These are phyloP conservation scores for Xylariaceae sp. DNA, from an alignment of 2,329 filamentous ascomycete genomes.

Conservation along the genomic window DNA sequence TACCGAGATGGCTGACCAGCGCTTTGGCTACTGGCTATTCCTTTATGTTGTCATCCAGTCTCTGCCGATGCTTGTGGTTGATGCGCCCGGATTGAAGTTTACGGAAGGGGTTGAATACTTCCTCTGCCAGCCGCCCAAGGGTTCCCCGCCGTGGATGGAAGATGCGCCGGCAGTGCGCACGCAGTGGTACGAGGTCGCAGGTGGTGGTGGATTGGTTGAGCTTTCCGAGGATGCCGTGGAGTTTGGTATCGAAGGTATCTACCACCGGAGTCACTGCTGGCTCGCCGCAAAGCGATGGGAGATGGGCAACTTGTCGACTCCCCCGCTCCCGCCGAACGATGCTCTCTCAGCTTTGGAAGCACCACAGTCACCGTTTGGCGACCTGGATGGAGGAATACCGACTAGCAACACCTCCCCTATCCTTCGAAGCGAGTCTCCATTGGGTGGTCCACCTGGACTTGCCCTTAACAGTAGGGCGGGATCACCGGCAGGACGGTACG, in stretches of 20 bases:
- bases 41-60: slow-evolving; percentile 73
- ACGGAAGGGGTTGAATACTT: slow-evolving; percentile 76
- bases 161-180: slow-evolving; percentile 59
- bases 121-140: slow-evolving; percentile 68
- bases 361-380: slow-evolving; percentile 31
- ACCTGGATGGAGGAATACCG: slow-evolving; percentile 26
- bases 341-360: slow-evolving; percentile 28
- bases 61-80: slow-evolving; percentile 70
- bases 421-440: slow-evolving; percentile 30
- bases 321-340: slow-evolving; percentile 23
- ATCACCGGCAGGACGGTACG: slow-evolving; percentile 26
- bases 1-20: slow-evolving; percentile 64
- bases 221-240: slow-evolving; percentile 55
- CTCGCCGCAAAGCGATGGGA: slow-evolving; percentile 34
- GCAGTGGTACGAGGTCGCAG: slow-evolving; percentile 71
- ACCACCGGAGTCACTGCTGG: slow-evolving; percentile 35
- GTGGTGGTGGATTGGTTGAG: slow-evolving; percentile 53
- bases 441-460: slow-evolving; percentile 24
- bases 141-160: slow-evolving; percentile 67
- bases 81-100: slow-evolving; percentile 64
- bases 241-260: slow-evolving; percentile 34
- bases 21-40: slow-evolving; percentile 76
- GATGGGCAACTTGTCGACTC: slow-evolving; percentile 22
- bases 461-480: slow-evolving; percentile 26
- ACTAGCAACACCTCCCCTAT: slow-evolving; percentile 22